Conservation (phyloP, 2,329 filamentous ascomycete species). For the Aspergillus oerlinghausenensis region DNA sequence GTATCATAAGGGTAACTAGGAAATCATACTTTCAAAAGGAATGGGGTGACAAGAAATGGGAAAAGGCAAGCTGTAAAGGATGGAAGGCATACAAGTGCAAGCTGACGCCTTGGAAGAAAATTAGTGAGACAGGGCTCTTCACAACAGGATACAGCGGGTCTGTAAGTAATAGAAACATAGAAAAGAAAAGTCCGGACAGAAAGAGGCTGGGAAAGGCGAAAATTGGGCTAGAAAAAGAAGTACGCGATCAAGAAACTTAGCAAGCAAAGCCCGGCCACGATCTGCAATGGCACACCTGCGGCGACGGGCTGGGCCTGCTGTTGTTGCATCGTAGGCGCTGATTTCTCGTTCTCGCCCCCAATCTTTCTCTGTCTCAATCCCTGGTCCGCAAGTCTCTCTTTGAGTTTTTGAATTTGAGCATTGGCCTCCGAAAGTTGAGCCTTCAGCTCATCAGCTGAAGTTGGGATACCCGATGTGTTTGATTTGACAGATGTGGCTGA, state of each 20-base stretch:
- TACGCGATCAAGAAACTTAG: conserved; percentile 92
- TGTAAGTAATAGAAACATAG: conserved; percentile 20
- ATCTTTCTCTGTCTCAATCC: conserved; percentile 77
- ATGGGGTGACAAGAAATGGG: conserved; percentile 12
- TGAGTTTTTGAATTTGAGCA: conserved; percentile 65
- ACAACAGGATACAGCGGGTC: conserved; percentile 20
- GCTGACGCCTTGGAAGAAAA: conserved; percentile 24
- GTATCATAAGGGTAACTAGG: conserved; percentile 12
- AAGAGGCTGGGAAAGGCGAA: conserved; percentile 9
- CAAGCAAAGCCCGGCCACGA: conserved; percentile 78
- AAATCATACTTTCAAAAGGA: conserved; percentile 9
- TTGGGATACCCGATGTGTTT: conserved; percentile 47
- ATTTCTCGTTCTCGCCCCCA: conserved; percentile 52
- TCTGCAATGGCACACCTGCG: conserved; percentile 75
- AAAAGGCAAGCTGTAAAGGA: conserved; percentile 9
- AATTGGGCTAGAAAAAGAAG: conserved; percentile 76
- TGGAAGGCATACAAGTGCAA: conserved; percentile 8
- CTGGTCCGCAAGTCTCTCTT: conserved; percentile 59
- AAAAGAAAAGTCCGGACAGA: conserved; percentile 10
- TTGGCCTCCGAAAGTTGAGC: conserved; percentile 71
- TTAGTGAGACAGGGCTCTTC: conserved; percentile 21
- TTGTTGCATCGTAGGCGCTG: conserved; percentile 49
- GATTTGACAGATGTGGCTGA: conserved; percentile 41
- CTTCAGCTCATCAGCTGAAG: conserved; percentile 60
- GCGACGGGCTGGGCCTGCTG: conserved; percentile 55